Evolutionary conservation across 2,329 filamentous ascomycete genomes (phyloP), one percentile per base, ranked within the genome.

Genomic region (Aspergillus pseudotamarii): DNA sequence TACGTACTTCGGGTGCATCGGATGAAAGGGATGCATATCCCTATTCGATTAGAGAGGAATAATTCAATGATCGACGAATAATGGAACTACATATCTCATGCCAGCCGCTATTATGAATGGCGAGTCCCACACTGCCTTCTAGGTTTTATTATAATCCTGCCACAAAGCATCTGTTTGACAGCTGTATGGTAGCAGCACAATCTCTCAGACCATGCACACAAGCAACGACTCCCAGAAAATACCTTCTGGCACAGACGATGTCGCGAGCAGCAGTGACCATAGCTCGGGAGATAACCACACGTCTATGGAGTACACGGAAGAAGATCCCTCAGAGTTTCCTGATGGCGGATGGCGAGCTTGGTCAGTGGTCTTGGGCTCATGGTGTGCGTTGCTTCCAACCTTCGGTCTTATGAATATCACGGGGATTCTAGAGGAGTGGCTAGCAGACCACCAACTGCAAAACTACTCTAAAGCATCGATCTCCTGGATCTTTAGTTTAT

Each of bases 281-380:
- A 26, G 26, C 8, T 46, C 16, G 10, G 30, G 12, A 36, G 43
- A 6, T n/a, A 58, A n/a, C 9, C 28, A 48, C 21, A 10, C 19
- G 6, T 9, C 26, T 9, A 16, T 50, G 2, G 30, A 36, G 34
- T 34, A 36, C 46, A 41, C 56, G 12, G 32, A 28, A 8, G 45
- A 51, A 56, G 53, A 26, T 21, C 30, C 32, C 23, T 48, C 56
- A 10, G 57, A 59, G 11, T 59, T 48, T 60, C 78, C 79, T 4
- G 78, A 80, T 26, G 78, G 78, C 23, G 78, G 78, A 10, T 62
- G 68, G 23, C 64, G 66, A 21, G 79, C 79, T 6, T 81, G 79
- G 79, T 62, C 72, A 1, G 75, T 78, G 1, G 78, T 79, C 3
- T 60, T 77, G 0, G 79, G 78, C 1, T 72, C 75, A 3, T 78